Evolutionary conservation across 2,329 filamentous ascomycete species (phyloP), one percentile per base, ranked within the genome.

Genomic region (Dryadomyces sulphureus): DNA sequence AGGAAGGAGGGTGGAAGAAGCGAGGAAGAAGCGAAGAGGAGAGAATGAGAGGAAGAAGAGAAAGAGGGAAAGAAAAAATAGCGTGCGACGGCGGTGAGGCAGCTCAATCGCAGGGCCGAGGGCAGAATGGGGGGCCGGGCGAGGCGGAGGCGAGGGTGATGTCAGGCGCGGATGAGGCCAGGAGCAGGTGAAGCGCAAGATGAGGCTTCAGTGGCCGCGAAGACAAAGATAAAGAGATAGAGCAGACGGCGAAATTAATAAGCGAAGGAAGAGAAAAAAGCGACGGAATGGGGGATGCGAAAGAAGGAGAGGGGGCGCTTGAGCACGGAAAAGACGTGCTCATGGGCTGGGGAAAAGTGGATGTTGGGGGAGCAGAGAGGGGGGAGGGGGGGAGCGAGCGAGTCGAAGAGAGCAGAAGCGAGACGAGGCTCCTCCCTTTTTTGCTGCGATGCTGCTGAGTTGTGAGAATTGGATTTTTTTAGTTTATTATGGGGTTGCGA

Each of bases 401-500:
- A 7, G 32, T 19, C 30, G 20, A 24, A 41, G 40, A 38, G 45
- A 43, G 49, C 45, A 21, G 46, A 46, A 43, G 49, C 45, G 25
- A 48, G 43, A 47, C 44, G 45, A 50, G 43, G 48, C 48, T 53
- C 51, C n/a, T n/a, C n/a, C n/a, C 41, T 47, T 48, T 46, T 45
- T 50, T 35, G 46, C 42, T 47, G 43, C 42, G 48, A 46, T 46
- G 38, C 45, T 44, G 21, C 19, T 43, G 47, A 45, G 46, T 45
- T 30, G 27, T 43, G 38, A 45, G 45, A 49, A 46, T 43, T 48
- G 45, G 45, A 45, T 45, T 53, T 47, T 46, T 49, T 47, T 52
- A 44, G 42, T 36, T 44, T 25, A 44, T 50, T 49, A 52, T 52
- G 45, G 50, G 45, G 51, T 52, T 45, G 45, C 47, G 45, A 35